phyloP scores from a whole-genome alignment of 75 land plant species.

The Ceratopteris richardii region DNA sequence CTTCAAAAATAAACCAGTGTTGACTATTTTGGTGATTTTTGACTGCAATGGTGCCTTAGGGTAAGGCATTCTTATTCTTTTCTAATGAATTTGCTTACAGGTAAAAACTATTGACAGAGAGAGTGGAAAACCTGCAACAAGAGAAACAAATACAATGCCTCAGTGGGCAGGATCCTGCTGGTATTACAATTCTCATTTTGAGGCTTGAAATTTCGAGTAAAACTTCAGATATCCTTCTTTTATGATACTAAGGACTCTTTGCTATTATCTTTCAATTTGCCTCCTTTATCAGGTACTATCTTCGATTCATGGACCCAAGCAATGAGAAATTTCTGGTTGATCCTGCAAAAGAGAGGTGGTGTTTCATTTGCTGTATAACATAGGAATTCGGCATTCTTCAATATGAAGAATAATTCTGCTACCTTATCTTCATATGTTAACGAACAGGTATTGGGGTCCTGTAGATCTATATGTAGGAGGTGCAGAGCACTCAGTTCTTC shows the following conservation, averaged over 20 bases:
- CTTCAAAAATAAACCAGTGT: too few relatives aligned
- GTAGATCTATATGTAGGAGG: conserved; percentile 96
- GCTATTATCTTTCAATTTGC: too few relatives aligned
- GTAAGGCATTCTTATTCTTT: too few relatives aligned
- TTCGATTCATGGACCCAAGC: conserved; percentile 92
- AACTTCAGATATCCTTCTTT: conserved; percentile 1
- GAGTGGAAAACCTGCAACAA: conserved; percentile 65
- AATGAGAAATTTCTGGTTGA: conserved; percentile 66
- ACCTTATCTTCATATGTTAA: not conserved
- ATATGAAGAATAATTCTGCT: not conserved
- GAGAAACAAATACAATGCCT: conserved; percentile 95
- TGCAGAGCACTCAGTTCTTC: conserved; percentile 94
- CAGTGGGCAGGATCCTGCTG: conserved; percentile 99
- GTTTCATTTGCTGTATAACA: too few relatives aligned
- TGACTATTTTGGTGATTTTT: too few relatives aligned
- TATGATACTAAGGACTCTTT: too few relatives aligned
- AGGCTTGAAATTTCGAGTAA: not conserved
- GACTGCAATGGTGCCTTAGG: too few relatives aligned
- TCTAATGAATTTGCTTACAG: too few relatives aligned
- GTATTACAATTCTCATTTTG: conserved; percentile 29
- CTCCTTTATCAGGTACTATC: conserved; percentile 62
- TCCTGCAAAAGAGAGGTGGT: conserved; percentile 58
- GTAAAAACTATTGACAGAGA: conserved; percentile 54
- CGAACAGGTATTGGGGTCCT: conserved; percentile 85
- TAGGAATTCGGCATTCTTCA: not conserved